These are phyloP conservation scores for Spatholobus suberectus DNA, from an alignment of 306 rosid genomes.

Conservation along the genomic window DNA sequence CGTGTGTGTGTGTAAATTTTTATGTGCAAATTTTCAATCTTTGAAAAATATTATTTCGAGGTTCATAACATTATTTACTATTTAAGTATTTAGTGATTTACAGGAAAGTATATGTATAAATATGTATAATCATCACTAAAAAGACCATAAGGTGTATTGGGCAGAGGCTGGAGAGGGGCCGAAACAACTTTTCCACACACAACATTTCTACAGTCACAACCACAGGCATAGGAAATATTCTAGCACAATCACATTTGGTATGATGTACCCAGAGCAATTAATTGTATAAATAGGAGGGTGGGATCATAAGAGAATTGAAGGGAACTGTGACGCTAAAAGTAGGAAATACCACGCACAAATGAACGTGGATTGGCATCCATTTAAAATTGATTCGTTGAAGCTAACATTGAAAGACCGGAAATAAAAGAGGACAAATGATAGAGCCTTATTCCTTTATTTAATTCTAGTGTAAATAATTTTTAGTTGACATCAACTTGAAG, in stretches of 20 bases:
- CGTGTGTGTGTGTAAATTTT: no score
- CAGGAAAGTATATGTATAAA: no score
- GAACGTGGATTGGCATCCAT: background rate
- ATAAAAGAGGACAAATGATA: background rate
- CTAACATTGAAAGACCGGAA: background rate
- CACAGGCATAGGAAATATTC: background rate
- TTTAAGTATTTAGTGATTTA: no score
- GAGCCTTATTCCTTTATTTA: slow-evolving; percentile 26
- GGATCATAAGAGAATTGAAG: background rate
- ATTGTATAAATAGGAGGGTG: background rate
- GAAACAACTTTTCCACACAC: background rate
- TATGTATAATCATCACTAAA: no score
- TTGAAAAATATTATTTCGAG: no score
- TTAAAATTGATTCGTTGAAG: slow-evolving; percentile 7
- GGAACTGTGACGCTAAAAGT: background rate
- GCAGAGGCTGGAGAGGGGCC: no score
- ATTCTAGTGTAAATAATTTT: background rate
- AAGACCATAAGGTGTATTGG: no score
- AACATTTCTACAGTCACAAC: background rate
- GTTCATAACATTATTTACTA: no score
- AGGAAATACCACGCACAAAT: background rate
- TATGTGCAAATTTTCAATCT: no score
- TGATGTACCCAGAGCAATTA: background rate
- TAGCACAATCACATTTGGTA: background rate
- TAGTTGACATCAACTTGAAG: background rate